Evolutionary conservation across 345 rosid species (phyloP).

Genomic region (Erodium maritimum): DNA sequence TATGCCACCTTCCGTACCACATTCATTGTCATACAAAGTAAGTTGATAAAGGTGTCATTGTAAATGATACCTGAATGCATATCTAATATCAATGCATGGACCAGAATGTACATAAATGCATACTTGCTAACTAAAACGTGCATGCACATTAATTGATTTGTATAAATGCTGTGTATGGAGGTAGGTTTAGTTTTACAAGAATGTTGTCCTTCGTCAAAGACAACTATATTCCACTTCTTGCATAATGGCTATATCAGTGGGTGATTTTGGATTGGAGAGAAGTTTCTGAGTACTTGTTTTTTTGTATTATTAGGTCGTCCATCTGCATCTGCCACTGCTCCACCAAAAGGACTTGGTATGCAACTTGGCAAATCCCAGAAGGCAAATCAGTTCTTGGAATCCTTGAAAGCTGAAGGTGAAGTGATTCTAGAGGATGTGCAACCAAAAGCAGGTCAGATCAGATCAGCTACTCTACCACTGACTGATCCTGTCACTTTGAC

Average conservation of each 20-base stretch:
- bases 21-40: too few relatives aligned
- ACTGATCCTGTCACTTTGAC: slow-evolving; percentile 91
- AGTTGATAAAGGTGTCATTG: too few relatives aligned
- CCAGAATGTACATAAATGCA: too few relatives aligned
- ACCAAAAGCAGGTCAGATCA: slow-evolving; percentile 47
- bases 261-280: not conserved
- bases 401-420: slow-evolving; percentile 98
- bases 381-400: slow-evolving; percentile 84
- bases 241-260: not conserved
- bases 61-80: too few relatives aligned
- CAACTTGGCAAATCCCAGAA: slow-evolving; percentile 86
- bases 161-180: too few relatives aligned
- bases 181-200: too few relatives aligned
- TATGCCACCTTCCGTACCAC: too few relatives aligned
- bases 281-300: slow-evolving; percentile 1
- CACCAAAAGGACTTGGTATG: slow-evolving; percentile 97
- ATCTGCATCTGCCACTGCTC: slow-evolving; percentile 79
- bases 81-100: too few relatives aligned
- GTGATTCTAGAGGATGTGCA: slow-evolving; percentile 84
- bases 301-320: slow-evolving; percentile 45
- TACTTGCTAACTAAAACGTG: too few relatives aligned
- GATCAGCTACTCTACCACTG: slow-evolving; percentile 43
- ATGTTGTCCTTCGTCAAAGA: too few relatives aligned
- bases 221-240: too few relatives aligned
- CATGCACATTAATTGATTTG: too few relatives aligned